These are phyloP conservation scores for Neodidymelliopsis sp. DNA, from an alignment of 2,329 filamentous ascomycete species.

Conservation along the genomic window DNA sequence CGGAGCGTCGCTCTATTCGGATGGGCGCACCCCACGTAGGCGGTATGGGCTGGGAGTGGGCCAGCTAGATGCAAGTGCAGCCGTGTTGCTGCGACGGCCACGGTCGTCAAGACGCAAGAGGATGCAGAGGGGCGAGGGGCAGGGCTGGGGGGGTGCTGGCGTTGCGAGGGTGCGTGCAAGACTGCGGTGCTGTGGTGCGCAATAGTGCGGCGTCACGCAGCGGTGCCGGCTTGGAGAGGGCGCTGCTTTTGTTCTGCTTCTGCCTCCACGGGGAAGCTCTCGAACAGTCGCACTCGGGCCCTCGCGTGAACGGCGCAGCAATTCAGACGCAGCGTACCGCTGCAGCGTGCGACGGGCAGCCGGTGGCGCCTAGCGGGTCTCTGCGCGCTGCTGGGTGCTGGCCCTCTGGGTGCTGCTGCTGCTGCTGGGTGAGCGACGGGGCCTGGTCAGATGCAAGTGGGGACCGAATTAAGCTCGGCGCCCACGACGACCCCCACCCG, in stretches of 20 bases:
- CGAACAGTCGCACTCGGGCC: slow-evolving; percentile 16
- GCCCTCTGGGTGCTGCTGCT: too few relatives aligned
- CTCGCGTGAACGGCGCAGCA: slow-evolving; percentile 35
- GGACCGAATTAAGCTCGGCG: slow-evolving; percentile 22
- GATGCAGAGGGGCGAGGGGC: background rate
- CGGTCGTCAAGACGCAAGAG: background rate
- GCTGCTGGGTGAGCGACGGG: slow-evolving; percentile 13
- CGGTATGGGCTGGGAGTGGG: slow-evolving; percentile 21
- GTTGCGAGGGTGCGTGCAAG: background rate
- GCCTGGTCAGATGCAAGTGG: slow-evolving; percentile 23
- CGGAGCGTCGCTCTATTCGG: slow-evolving; percentile 40
- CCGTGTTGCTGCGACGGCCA: slow-evolving; percentile 23
- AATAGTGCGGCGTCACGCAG: slow-evolving; percentile 4
- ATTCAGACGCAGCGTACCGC: slow-evolving; percentile 28
- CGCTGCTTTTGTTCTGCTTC: slow-evolving; percentile 15
- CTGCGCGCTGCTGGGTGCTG: too few relatives aligned
- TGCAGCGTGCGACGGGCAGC: slow-evolving; percentile 34
- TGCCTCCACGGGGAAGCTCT: slow-evolving; percentile 29
- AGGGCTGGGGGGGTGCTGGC: background rate
- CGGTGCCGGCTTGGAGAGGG: slow-evolving; percentile 2
- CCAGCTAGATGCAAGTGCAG: slow-evolving; percentile 29
- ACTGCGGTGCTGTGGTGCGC: background rate
- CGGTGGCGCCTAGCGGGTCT: slow-evolving; percentile 32
- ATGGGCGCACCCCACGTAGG: slow-evolving; percentile 38
- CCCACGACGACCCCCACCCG: slow-evolving; percentile 32